Conservation (phyloP, 331 rosid species). For the Pyrus hybrid region DNA sequence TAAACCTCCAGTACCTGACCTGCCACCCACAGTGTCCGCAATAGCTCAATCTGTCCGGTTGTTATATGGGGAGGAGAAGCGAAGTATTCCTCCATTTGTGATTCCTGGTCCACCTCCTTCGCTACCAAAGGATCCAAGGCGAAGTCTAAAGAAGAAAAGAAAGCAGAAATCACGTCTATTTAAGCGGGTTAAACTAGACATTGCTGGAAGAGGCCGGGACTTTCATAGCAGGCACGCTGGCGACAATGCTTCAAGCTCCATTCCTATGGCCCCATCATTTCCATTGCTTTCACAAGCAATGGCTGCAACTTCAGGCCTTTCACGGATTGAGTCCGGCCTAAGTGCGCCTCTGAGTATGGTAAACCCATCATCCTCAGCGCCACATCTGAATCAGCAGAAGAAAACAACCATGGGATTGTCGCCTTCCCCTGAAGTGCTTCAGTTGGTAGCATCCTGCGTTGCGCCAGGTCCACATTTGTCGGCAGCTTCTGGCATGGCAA, state of each 20-base stretch:
- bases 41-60: conserved; percentile 86
- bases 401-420: conserved; percentile 47
- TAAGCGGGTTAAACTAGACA: conserved; percentile 32
- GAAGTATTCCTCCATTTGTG: conserved; percentile 85
- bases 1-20: conserved; percentile 63
- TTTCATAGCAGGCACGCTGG: conserved; percentile 23
- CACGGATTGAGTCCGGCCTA: conserved; percentile 52
- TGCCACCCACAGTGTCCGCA: conserved; percentile 89
- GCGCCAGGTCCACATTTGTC: conserved; percentile 48
- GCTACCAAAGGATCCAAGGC: conserved; percentile 85
- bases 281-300: conserved; percentile 43
- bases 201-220: conserved; percentile 32
- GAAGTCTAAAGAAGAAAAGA: conserved; percentile 55
- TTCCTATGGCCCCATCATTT: conserved; percentile 46
- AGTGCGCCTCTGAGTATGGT: conserved; percentile 33
- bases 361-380: conserved; percentile 34
- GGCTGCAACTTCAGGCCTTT: conserved; percentile 26
- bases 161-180: conserved; percentile 43
- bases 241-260: conserved; percentile 60
- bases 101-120: conserved; percentile 87
- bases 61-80: conserved; percentile 77
- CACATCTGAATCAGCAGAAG: conserved; percentile 28
- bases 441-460: conserved; percentile 75
- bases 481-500: conserved; percentile 37
- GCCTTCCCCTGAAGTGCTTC: conserved; percentile 92